Percentiles rank a stretch among this genome's conserved stretches.
These are phyloP conservation scores for Kwoniella shandongensis DNA, from an alignment of 768 basidiomycete genomes.

Conservation along the genomic window DNA sequence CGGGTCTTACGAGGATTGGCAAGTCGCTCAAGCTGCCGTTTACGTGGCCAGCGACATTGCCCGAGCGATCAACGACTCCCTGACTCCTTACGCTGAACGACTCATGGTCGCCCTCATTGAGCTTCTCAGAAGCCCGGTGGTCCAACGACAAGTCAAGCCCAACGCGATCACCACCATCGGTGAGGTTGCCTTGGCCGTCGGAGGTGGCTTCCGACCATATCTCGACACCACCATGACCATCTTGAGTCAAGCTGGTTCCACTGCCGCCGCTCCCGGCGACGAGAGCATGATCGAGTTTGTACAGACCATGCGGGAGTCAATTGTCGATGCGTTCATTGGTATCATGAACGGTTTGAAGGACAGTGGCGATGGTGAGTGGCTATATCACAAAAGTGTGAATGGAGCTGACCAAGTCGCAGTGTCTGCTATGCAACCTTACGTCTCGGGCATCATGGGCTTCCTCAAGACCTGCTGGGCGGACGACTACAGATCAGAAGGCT, in stretches of 20 bases:
- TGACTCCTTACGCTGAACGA: slow-evolving; percentile 73
- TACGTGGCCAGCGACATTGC: slow-evolving; percentile 95
- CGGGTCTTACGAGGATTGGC: slow-evolving; percentile 88
- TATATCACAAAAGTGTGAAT: too few relatives aligned
- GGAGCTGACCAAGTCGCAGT: slow-evolving; percentile 57
- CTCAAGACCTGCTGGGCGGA: slow-evolving; percentile 81
- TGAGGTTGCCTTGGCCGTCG: slow-evolving; percentile 91
- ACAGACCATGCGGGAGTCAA: slow-evolving; percentile 82
- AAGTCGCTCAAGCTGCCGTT: slow-evolving; percentile 91
- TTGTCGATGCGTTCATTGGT: slow-evolving; percentile 94
- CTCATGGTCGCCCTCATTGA: slow-evolving; percentile 93
- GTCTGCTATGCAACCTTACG: slow-evolving; percentile 60
- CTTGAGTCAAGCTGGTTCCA: slow-evolving; percentile 80
- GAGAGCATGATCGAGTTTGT: slow-evolving; percentile 83
- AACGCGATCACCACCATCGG: slow-evolving; percentile 94
- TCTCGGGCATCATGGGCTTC: slow-evolving; percentile 69
- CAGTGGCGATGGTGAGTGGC: slow-evolving; percentile 64
- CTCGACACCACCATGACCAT: slow-evolving; percentile 87
- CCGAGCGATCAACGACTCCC: slow-evolving; percentile 84
- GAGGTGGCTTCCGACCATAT: slow-evolving; percentile 80
- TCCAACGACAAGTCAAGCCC: slow-evolving; percentile 94
- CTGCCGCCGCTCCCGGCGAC: slow-evolving; percentile 68
- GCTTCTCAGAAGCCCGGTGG: slow-evolving; percentile 82
- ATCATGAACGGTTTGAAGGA: slow-evolving; percentile 88
- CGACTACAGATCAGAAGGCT: slow-evolving; percentile 71